Conservation (phyloP, 345 rosid species). For the Gossypium stocksii region DNA sequence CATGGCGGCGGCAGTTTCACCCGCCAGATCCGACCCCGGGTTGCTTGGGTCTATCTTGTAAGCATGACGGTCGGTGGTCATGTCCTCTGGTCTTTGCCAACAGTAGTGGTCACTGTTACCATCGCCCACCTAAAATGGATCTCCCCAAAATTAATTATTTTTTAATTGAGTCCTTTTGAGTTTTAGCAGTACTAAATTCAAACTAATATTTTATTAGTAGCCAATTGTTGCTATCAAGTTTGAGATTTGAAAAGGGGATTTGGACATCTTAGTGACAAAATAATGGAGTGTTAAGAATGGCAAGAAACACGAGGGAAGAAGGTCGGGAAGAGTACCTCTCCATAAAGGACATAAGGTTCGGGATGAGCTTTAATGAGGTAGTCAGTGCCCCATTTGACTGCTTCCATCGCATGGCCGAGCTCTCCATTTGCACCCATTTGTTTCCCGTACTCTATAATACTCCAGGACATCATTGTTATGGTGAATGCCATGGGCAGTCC, state of each 20-base stretch:
- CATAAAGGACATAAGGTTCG: slow-evolving; percentile 82
- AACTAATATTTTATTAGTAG: not conserved
- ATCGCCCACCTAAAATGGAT: slow-evolving; percentile 72
- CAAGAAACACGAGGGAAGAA: not conserved
- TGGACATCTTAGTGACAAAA: not conserved
- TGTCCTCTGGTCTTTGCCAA: slow-evolving; percentile 99
- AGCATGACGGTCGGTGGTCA: slow-evolving; percentile 92
- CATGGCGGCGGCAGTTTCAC: slow-evolving; percentile 99
- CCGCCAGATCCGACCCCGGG: slow-evolving; percentile 99
- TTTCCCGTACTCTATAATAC: slow-evolving; percentile 81
- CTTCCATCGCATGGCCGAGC: slow-evolving; percentile 79
- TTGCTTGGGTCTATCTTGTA: slow-evolving; percentile 83
- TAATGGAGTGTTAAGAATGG: not conserved
- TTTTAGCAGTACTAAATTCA: not conserved
- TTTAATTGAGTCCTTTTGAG: not conserved
- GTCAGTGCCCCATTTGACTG: slow-evolving; percentile 97
- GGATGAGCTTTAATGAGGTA: slow-evolving; percentile 97
- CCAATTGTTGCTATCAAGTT: not conserved
- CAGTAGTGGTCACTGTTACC: slow-evolving; percentile 97
- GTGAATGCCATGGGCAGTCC: slow-evolving; percentile 99
- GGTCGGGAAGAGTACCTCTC: slow-evolving; percentile 50
- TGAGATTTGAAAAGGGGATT: not conserved
- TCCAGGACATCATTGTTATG: slow-evolving; percentile 98
- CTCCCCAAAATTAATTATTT: not conserved
- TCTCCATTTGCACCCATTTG: slow-evolving; percentile 74